These are phyloP conservation scores for Orbilia blumenaviensis DNA, from an alignment of 2,329 filamentous ascomycete species.

Conservation along the genomic window DNA sequence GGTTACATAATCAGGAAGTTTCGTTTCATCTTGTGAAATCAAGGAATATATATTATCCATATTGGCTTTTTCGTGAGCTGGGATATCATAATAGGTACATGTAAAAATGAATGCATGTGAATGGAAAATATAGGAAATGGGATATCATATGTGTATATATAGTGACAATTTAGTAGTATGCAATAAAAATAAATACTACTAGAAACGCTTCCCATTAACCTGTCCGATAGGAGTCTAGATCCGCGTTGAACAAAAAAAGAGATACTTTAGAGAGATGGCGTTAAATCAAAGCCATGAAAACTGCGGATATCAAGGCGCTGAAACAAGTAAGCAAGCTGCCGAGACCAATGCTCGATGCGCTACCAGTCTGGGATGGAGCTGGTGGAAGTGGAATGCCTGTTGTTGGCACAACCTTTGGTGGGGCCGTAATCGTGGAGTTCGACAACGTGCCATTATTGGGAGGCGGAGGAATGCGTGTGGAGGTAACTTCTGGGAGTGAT, in stretches of 20 bases:
- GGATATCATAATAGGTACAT: slow-evolving; percentile 13
- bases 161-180: slow-evolving; percentile 4
- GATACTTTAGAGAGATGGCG: not conserved
- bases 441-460: slow-evolving; percentile 6
- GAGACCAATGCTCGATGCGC: slow-evolving; percentile 35
- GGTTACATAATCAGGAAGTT: not conserved
- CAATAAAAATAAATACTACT: not conserved
- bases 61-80: not conserved
- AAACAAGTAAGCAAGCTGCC: slow-evolving; percentile 27
- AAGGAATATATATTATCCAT: not conserved
- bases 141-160: slow-evolving; percentile 19
- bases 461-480: not conserved
- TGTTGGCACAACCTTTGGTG: slow-evolving; percentile 8
- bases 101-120: not conserved
- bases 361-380: slow-evolving; percentile 12
- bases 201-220: not conserved
- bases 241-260: not conserved
- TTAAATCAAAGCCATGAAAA: slow-evolving; percentile 39
- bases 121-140: not conserved
- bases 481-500: slow-evolving; percentile 2
- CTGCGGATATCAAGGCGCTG: slow-evolving; percentile 33
- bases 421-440: slow-evolving; percentile 9
- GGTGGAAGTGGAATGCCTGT: slow-evolving; percentile 18
- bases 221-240: not conserved
- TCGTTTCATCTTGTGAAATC: too few relatives aligned